Base-by-base conservation (phyloP, 2,329 filamentous ascomycete genomes). In the Raffaelea deltoideospora region DNA sequence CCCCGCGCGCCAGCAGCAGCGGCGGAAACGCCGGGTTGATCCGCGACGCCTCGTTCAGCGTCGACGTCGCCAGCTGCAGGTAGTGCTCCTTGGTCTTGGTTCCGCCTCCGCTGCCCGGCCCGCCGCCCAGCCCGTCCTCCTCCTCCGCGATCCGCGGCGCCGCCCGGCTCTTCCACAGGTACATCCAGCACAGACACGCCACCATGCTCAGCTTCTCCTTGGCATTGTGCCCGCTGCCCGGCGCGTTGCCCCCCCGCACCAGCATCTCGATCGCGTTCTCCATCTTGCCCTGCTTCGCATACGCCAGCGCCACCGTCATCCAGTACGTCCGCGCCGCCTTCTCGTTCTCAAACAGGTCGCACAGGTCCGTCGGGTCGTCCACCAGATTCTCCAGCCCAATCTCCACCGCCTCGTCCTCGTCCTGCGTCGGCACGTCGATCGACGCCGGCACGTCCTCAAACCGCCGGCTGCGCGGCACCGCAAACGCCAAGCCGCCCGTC, bases 301-400 rank as follows among this genome's bases (percentile, higher is more conserved):
- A 98, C 33, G 88, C 88, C 41, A 96, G 69, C 30, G 92, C 83
- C 46, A 96, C 90, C n/a, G 85, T 88, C 67, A 98, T 88, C 92
- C 92, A 98, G 48, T 92, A 92, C 36, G 79, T 84, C 50, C 88
- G 86, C 27, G 84, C 80, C 14, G 86, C 87, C 51, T 79, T 77
- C 57, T 98, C 92, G 52, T 90, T 93, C 61, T 98, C 88, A 44
- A 98, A 76, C 35, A 98, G 70, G 22, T 84, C 90, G 57, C 90
- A 98, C 5, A 98, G 71, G 61, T 98, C 90, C 33, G 83, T 94
- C 17, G 85, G 84, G 53, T 96, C 90, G 55, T 96, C 90, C 42
- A 87, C 74, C 28, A 95, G 76, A 45, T 88, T 84, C 53, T 87
- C 80, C 37, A 96, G 74, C 53, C 92, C 84, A 50, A 98, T 84